Conservation (phyloP, 208 protist genomes). For the Acanthamoeba culbertsoni region DNA sequence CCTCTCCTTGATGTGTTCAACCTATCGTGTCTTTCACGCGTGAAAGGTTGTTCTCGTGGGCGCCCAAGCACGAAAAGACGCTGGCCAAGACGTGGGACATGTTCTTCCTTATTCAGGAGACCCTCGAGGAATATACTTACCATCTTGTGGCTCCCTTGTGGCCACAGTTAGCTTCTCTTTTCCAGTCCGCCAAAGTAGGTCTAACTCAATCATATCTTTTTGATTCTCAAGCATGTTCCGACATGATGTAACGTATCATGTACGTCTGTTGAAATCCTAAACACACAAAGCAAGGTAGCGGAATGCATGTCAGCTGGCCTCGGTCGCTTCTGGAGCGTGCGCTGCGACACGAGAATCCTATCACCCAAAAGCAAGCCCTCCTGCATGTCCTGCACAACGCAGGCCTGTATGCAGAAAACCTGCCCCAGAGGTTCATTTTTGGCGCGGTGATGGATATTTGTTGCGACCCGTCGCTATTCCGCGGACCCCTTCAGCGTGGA, state of each 20-base stretch:
- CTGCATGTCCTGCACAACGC: background rate
- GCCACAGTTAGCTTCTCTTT: background rate
- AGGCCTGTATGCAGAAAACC: background rate
- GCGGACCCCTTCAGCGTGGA: background rate
- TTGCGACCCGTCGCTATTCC: background rate
- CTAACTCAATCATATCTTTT: background rate
- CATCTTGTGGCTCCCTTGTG: background rate
- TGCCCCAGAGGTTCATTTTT: background rate
- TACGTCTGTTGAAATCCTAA: too few relatives aligned
- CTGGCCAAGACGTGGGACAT: background rate
- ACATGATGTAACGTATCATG: too few relatives aligned
- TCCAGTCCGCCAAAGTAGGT: background rate
- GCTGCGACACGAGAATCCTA: background rate
- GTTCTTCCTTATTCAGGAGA: background rate
- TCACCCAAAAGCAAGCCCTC: background rate
- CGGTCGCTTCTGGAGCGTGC: background rate
- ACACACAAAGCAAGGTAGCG: background rate
- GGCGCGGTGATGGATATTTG: background rate
- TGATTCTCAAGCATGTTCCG: background rate
- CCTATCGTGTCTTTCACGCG: background rate
- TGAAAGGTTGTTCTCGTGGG: background rate
- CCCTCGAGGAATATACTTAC: constrained; percentile 19
- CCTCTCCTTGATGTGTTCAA: background rate
- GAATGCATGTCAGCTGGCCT: background rate
- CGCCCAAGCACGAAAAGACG: background rate